Percentiles rank a stretch among this genome's conserved stretches.
These are phyloP conservation scores for Colletotrichum paranaense DNA, from an alignment of 2,329 filamentous ascomycete genomes.

Conservation along the genomic window DNA sequence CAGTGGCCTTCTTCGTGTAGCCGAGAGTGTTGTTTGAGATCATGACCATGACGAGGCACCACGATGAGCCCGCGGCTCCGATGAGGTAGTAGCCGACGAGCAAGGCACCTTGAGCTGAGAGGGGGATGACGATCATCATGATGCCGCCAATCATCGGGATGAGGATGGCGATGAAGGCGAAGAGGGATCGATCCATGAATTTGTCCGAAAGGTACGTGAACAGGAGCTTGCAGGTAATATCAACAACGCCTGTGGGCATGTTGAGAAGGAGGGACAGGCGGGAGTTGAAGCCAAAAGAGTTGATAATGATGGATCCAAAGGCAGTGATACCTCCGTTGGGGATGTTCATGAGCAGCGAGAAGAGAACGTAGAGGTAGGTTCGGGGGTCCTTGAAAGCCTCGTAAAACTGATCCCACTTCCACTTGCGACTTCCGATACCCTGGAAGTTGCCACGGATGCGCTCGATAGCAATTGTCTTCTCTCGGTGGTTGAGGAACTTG, in stretches of 20 bases:
- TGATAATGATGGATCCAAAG: constrained; percentile 37
- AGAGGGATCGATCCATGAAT: constrained; percentile 39
- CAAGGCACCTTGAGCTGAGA: constrained; percentile 37
- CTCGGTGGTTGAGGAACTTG: constrained; percentile 65
- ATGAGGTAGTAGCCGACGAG: constrained; percentile 41
- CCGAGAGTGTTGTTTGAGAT: constrained; percentile 43
- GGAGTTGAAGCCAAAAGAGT: constrained; percentile 36
- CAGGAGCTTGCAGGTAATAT: constrained; percentile 38
- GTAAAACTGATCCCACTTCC: constrained; percentile 55
- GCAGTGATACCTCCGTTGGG: constrained; percentile 39
- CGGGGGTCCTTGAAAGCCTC: constrained; percentile 62
- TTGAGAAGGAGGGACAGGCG: constrained; percentile 31
- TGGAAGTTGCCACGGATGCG: constrained; percentile 60
- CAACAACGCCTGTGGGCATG: constrained; percentile 38
- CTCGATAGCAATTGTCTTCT: constrained; percentile 62
- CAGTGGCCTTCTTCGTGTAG: constrained; percentile 44
- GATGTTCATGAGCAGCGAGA: constrained; percentile 48
- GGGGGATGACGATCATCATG: constrained; percentile 42
- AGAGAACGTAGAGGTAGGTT: constrained; percentile 63
- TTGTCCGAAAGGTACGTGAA: constrained; percentile 43
- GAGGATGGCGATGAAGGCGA: constrained; percentile 42
- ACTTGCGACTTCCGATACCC: constrained; percentile 61
- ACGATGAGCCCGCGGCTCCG: constrained; percentile 39
- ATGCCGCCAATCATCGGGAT: constrained; percentile 42
- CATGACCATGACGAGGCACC: constrained; percentile 42